Evolutionary conservation across 2,329 filamentous ascomycete genomes (phyloP), one percentile per base, ranked within the genome.

Genomic region (Epichloe gansuensis): DNA sequence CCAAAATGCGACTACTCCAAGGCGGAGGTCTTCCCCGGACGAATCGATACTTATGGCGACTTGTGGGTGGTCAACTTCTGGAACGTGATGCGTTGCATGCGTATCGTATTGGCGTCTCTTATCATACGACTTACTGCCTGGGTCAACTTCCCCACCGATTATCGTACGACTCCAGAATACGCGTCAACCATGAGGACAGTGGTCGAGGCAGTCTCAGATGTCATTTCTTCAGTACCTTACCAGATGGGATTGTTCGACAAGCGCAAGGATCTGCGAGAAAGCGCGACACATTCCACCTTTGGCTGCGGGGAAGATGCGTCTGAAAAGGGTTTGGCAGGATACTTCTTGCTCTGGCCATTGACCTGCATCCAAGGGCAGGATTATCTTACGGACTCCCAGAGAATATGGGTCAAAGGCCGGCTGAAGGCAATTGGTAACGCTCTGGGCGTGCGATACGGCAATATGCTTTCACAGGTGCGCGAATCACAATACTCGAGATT

Each of bases 161-260:
- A 82, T 59, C 70, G 78, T 41, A 81, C 78, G 1, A 82, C 78
- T 12, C 72, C 77, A 11, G 77, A 81, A 62, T 82, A 82, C 55
- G 77, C 76, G 7, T 71, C 73, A 1, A 74, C 75, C 3, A 70
- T 74, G 13, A 64, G 73, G 44, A 69, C 69, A 0, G 78, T 72
- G 50, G 68, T 68, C 41, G 73, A 77, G 46, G 70, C 71, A 49
- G 77, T 81, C 56, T 70, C 73, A 2, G 78, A 81, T 58, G 74
- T 82, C 43, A 71, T 82, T 48, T 75, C 79, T 2, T 76, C 74
- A 1, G 73, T 81, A 17, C 80, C 80, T 1, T 82, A 75, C 56
- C 73, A 78, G 58, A 69, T 83, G 3, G 78, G 78, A 42, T 80
- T 77, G 75, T 75, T 77, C 53, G 63, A 73, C 13, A 71, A 69